Conservation (phyloP, 495 filamentous ascomycete genomes). For the Aspergillus conjunctus region DNA sequence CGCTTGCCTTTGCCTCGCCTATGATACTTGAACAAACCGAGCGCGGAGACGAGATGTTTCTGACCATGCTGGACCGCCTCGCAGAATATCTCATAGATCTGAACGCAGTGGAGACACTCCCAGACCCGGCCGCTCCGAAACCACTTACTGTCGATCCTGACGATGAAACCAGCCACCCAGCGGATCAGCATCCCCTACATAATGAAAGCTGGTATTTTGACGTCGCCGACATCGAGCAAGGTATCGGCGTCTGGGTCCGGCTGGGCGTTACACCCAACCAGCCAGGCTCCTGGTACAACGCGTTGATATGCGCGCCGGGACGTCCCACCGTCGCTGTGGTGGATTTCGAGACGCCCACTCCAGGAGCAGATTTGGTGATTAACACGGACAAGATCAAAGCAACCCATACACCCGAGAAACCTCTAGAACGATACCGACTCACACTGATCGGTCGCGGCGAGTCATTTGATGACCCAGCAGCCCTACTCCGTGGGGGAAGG, state of each 20-base stretch:
- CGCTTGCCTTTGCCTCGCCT: conserved; percentile 1
- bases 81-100: not conserved
- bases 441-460: not conserved
- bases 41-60: conserved; percentile 6
- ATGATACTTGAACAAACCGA: conserved; percentile 6
- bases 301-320: conserved; percentile 4
- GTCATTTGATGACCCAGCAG: not conserved
- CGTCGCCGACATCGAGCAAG: not conserved
- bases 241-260: not conserved
- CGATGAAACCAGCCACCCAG: not conserved
- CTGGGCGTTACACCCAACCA: conserved; percentile 2
- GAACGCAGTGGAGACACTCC: conserved; percentile 1
- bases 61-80: conserved; percentile 3
- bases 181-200: not conserved
- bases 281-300: conserved; percentile 1
- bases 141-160: not conserved
- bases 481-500: not conserved
- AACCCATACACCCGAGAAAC: not conserved
- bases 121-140: not conserved
- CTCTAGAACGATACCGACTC: not conserved
- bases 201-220: conserved; percentile 8
- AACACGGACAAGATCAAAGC: not conserved
- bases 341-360: conserved; percentile 2
- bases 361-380: conserved; percentile 1
- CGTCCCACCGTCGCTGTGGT: conserved; percentile 7